Evolutionary conservation across 179 eudicot genomes (phyloP).

Genomic region (Drosera spatulata): DNA sequence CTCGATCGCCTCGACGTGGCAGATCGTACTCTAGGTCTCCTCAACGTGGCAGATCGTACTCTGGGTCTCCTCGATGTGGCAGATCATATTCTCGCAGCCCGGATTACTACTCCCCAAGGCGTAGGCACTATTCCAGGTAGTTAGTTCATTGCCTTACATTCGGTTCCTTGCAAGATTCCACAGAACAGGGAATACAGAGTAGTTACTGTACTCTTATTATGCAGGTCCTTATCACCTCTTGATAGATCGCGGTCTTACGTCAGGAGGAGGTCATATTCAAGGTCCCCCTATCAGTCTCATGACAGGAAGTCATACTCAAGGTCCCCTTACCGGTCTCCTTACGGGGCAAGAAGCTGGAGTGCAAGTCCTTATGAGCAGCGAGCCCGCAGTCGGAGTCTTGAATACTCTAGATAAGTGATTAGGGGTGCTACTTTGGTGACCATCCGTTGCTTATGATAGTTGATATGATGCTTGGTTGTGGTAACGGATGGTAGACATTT

Average conservation of each 20-base stretch:
- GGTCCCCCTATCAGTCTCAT: conserved; percentile 34
- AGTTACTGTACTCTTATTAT: background rate
- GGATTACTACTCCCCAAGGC: conserved; percentile 36
- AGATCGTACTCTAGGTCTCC: conserved; percentile 7
- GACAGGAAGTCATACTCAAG: conserved; percentile 14
- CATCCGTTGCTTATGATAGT: too few relatives aligned
- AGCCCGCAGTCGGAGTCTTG: conserved; percentile 20
- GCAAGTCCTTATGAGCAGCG: conserved; percentile 23
- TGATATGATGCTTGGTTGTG: too few relatives aligned
- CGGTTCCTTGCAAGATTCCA: background rate
- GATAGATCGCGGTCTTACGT: conserved; percentile 13
- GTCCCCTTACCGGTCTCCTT: conserved; percentile 30
- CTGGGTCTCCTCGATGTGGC: background rate
- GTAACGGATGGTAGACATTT: too few relatives aligned
- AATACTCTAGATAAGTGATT: conserved; percentile 26
- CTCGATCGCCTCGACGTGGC: conserved; percentile 28
- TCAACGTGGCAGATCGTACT: conserved; percentile 6
- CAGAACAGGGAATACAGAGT: background rate
- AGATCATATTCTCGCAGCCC: conserved; percentile 46
- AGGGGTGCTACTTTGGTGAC: too few relatives aligned
- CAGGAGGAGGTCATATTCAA: conserved; percentile 50
- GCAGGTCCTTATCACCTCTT: conserved; percentile 61
- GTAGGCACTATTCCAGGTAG: conserved; percentile 41
- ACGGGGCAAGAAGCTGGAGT: conserved; percentile 37
- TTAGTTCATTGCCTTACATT: background rate